A percentile compares a stretch with the other conserved stretches of the same genome.
phyloP scores from a whole-genome alignment of 768 basidiomycete genomes.

The Mycena galopus region DNA sequence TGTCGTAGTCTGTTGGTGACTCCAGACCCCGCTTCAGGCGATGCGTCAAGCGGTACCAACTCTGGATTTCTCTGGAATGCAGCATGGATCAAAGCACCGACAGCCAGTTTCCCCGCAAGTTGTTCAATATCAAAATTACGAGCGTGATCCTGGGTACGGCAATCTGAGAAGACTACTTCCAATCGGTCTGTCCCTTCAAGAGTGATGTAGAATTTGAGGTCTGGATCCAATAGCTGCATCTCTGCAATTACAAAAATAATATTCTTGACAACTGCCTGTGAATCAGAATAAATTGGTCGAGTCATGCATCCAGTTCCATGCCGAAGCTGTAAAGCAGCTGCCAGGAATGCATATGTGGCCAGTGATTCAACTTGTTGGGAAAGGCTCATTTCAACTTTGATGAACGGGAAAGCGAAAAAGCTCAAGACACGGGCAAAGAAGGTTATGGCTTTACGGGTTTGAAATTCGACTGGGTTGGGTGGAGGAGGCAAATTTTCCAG shows the following conservation, averaged over 20 bases:
- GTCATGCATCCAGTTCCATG: background rate
- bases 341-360: background rate
- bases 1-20: background rate
- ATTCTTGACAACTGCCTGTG: background rate
- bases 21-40: background rate
- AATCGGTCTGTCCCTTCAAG: background rate
- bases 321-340: background rate
- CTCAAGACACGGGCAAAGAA: background rate
- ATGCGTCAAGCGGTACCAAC: too few relatives aligned
- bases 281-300: background rate
- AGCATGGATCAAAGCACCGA: background rate
- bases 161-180: background rate
- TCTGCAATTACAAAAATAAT: background rate
- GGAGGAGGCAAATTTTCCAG: background rate
- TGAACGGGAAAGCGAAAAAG: slow-evolving; percentile 1
- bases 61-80: background rate
- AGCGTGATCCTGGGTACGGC: background rate
- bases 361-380: background rate
- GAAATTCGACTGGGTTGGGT: background rate
- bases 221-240: background rate
- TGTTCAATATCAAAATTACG: background rate
- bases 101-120: background rate
- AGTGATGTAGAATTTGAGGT: background rate
- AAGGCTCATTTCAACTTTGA: background rate
- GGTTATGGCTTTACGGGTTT: background rate